Evolutionary conservation across 1,139 yeast species (phyloP), one percentile per base, ranked within the genome.

Genomic region (Pichia terricola): DNA sequence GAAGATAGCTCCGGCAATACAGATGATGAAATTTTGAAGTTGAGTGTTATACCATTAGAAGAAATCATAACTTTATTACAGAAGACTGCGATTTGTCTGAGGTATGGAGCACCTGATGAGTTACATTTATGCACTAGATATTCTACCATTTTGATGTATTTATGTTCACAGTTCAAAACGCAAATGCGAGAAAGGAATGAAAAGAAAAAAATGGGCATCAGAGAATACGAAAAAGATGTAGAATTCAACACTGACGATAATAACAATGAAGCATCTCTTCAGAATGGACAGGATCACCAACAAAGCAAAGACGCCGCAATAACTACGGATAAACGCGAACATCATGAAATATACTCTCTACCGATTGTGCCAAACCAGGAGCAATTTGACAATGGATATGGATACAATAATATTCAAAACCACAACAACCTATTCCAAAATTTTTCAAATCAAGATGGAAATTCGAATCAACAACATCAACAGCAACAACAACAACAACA

Each of bases 51-150:
- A 22, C 79, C 87, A 1, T 72, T 77, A 6, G 86, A 79, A 44
- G 91, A 83, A 47, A 81, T 86, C 22, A 69, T 84, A 33, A 72
- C 72, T 34, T 72, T 79, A 40, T 79, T 88, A 45, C 83, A 80
- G 54, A 72, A 73, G 42, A 84, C 94, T 1, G 94, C 95, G 0
- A 72, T 78, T 27, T 80, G 84, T 1, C 64, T 88, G 37, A 67
- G 87, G 44, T 94, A 85, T 53, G 83, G 95, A 38, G 77, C 95
- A 0, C 96, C 96, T 0, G 96, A 88, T 63, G 94, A 85, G 52
- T 67, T 88, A 40, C 96, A 88, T 64, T 66, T 88, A 42, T 81
- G 94, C 58, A 77, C 85, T 0, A 66, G 94, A 48, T 85, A 87
- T 59, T 85, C 95, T 10, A 81, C 85, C 11, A 85, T 87, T 43